phyloP scores from a whole-genome alignment of 2,329 filamentous ascomycete species.

The Aaosphaeria pasadenensis region DNA sequence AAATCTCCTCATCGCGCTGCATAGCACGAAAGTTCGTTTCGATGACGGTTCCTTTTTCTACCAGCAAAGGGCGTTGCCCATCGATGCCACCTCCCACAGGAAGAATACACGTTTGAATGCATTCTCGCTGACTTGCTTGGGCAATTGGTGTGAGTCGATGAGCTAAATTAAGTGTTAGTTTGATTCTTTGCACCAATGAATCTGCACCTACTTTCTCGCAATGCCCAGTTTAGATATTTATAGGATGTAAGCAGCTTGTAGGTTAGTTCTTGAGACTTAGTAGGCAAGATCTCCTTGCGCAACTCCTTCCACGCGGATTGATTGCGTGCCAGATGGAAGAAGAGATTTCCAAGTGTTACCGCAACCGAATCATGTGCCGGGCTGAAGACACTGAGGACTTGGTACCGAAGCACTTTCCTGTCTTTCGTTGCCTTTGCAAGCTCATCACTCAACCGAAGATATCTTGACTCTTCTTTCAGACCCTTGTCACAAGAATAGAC shows the following conservation, averaged over 20 bases:
- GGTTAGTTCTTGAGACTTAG: slow-evolving; percentile 7
- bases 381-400: slow-evolving; percentile 15
- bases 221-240: slow-evolving; percentile 12
- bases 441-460: slow-evolving; percentile 3
- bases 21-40: slow-evolving; percentile 1
- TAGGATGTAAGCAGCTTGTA: slow-evolving; percentile 12
- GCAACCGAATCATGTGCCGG: slow-evolving; percentile 13
- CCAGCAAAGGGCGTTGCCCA: slow-evolving; percentile 1
- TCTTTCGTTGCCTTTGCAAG: slow-evolving; percentile 13
- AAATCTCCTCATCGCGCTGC: slow-evolving; percentile 5
- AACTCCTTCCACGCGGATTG: slow-evolving; percentile 10
- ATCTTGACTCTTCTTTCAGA: too few species aligned
- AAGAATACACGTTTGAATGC: not conserved
- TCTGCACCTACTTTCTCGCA: slow-evolving; percentile 6
- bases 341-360: slow-evolving; percentile 12
- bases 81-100: slow-evolving; percentile 5
- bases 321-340: slow-evolving; percentile 15
- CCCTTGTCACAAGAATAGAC: too few species aligned
- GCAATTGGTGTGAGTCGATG: not conserved
- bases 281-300: slow-evolving; percentile 8
- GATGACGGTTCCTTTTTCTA: slow-evolving; percentile 5
- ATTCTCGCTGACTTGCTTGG: not conserved
- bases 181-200: not conserved
- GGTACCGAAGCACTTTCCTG: slow-evolving; percentile 8
- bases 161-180: not conserved